A percentile compares a stretch with the other conserved stretches of the same genome.
phyloP scores from a whole-genome alignment of 129 eudicot genomes.

The sunflower (Helianthus annuus) region HanXRQr2.0-SUNRISE NC_035448.2:4032113-4032612 shows the following conservation, averaged over 20 bases:
- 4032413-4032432: neutral
- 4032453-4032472: neutral
- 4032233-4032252: conserved; percentile 63
- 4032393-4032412: too few species aligned
- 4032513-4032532: neutral
- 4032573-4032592: too few species aligned
- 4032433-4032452: neutral
- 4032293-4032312: conserved; percentile 4
- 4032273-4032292: conserved; percentile 8
- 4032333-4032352: neutral
- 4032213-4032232: conserved; percentile 66
- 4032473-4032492: neutral
- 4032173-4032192: conserved; percentile 79
- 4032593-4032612: too few species aligned
- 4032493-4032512: neutral
- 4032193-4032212: conserved; percentile 68
- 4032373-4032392: too few species aligned
- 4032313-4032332: conserved; percentile 2
- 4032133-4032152: conserved; percentile 13
- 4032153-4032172: conserved; percentile 69
- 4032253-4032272: conserved; percentile 6
- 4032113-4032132: too few species aligned
- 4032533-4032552: neutral
- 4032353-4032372: too few species aligned
- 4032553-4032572: neutral